phyloP scores from a whole-genome alignment of 2,329 filamentous ascomycete genomes.

The Aspergillus amoenus region DNA sequence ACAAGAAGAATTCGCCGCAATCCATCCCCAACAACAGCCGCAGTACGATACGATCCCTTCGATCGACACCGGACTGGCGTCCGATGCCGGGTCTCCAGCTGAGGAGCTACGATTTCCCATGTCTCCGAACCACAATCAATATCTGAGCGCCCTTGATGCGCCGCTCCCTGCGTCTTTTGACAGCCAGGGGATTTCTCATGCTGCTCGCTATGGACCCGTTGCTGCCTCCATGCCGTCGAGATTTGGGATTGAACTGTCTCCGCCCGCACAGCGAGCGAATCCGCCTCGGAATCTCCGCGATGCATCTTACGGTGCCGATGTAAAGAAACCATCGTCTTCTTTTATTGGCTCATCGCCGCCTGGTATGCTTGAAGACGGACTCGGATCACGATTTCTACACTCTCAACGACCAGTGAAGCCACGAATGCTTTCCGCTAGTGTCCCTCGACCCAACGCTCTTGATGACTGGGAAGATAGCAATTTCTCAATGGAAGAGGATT shows the following conservation, averaged over 20 bases:
- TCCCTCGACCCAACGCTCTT: slow-evolving; percentile 52
- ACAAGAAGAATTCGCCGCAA: slow-evolving; percentile 46
- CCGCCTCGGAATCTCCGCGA: slow-evolving; percentile 64
- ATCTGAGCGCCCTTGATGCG: slow-evolving; percentile 89
- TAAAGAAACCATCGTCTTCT: slow-evolving; percentile 54
- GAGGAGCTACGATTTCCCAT: slow-evolving; percentile 75
- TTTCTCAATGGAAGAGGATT: slow-evolving; percentile 86
- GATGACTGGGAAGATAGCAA: slow-evolving; percentile 61
- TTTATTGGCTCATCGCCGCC: slow-evolving; percentile 59
- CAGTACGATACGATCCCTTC: slow-evolving; percentile 53
- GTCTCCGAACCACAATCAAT: slow-evolving; percentile 67
- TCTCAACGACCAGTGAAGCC: slow-evolving; percentile 64
- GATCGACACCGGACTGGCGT: slow-evolving; percentile 60
- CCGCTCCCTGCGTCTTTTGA: slow-evolving; percentile 93
- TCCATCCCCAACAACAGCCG: slow-evolving; percentile 39
- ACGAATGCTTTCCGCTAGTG: slow-evolving; percentile 61
- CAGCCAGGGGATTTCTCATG: slow-evolving; percentile 90
- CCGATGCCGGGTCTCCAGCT: slow-evolving; percentile 73
- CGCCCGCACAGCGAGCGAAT: slow-evolving; percentile 67
- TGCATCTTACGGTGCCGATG: slow-evolving; percentile 71
- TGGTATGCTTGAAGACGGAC: slow-evolving; percentile 64
- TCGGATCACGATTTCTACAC: slow-evolving; percentile 63
- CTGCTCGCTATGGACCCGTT: slow-evolving; percentile 84
- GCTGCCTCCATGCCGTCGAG: slow-evolving; percentile 90
- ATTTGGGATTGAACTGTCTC: slow-evolving; percentile 78